A percentile compares a stretch with the other conserved stretches of the same genome.
phyloP scores from a whole-genome alignment of 2,329 filamentous ascomycete genomes.

The Ramichloridium luteum region DNA sequence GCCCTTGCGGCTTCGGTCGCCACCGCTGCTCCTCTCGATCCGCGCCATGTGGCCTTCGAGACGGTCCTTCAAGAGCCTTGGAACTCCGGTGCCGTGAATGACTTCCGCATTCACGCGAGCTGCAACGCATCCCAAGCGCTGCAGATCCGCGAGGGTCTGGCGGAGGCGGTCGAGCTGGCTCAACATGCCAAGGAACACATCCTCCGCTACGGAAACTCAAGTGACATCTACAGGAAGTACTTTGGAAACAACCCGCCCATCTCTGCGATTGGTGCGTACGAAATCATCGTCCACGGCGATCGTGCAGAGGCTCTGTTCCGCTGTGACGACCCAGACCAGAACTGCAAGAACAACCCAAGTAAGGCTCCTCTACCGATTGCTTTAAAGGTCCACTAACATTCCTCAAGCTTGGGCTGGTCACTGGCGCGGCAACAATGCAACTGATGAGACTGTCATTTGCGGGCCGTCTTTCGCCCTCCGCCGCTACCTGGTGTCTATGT shows the following conservation, averaged over 20 bases:
- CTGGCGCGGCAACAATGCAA: constrained; percentile 53
- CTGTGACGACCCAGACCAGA: constrained; percentile 56
- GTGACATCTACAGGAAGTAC: constrained; percentile 51
- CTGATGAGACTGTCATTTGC: constrained; percentile 58
- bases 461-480: constrained; percentile 48
- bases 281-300: constrained; percentile 47
- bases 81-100: constrained; percentile 26
- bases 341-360: constrained; percentile 35
- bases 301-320: constrained; percentile 48
- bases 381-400: too few species aligned
- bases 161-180: constrained; percentile 47
- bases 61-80: constrained; percentile 8
- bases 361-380: constrained; percentile 1
- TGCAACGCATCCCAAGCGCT: constrained; percentile 51
- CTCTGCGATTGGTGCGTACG: constrained; percentile 49
- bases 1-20: constrained; percentile 7
- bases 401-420: constrained; percentile 57
- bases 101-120: constrained; percentile 47
- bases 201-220: constrained; percentile 44
- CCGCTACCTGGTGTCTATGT: constrained; percentile 46
- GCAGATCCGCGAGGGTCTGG: constrained; percentile 45
- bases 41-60: constrained; percentile 10
- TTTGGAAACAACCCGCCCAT: constrained; percentile 50
- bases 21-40: constrained; percentile 8
- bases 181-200: constrained; percentile 52